Conservation (phyloP, 192 early-diverging fungal species). For the Irineochytrium annulatum region DNA sequence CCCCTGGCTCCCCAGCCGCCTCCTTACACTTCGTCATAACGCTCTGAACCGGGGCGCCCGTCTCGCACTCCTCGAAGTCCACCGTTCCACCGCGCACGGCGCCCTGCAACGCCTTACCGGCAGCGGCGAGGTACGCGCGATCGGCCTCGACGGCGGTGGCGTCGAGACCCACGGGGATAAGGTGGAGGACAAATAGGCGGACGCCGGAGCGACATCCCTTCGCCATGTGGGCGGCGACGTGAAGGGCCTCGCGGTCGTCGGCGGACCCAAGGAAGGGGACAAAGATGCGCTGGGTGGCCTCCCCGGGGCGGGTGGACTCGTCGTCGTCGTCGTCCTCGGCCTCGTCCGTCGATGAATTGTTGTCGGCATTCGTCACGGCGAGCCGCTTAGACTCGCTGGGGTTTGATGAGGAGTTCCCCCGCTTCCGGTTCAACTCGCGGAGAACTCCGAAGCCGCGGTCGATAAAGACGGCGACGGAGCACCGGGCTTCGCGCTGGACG, state of each 20-base stretch:
- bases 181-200: neutral
- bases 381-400: no score
- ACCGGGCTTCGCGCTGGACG: conserved; percentile 39
- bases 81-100: conserved; percentile 14
- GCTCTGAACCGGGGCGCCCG: conserved; percentile 34
- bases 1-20: conserved; percentile 33
- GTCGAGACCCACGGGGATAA: neutral
- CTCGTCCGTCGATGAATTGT: no score
- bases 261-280: conserved; percentile 68
- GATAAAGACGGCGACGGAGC: conserved; percentile 58
- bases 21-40: conserved; percentile 31
- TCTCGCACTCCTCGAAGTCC: conserved; percentile 23
- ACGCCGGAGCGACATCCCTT: neutral
- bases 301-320: conserved; percentile 30
- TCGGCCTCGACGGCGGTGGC: neutral
- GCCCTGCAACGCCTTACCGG: neutral
- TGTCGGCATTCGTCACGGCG: no score
- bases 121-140: neutral
- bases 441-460: conserved; percentile 63
- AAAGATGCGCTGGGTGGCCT: conserved; percentile 51
- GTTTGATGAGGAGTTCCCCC: conserved; percentile 16
- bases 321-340: no score
- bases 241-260: conserved; percentile 68
- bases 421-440: neutral
- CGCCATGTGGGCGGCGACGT: conserved; percentile 53